A percentile compares a stretch with the other conserved stretches of the same genome.
phyloP scores from a whole-genome alignment of 495 filamentous ascomycete species.

The Aspergillus leporis region DNA sequence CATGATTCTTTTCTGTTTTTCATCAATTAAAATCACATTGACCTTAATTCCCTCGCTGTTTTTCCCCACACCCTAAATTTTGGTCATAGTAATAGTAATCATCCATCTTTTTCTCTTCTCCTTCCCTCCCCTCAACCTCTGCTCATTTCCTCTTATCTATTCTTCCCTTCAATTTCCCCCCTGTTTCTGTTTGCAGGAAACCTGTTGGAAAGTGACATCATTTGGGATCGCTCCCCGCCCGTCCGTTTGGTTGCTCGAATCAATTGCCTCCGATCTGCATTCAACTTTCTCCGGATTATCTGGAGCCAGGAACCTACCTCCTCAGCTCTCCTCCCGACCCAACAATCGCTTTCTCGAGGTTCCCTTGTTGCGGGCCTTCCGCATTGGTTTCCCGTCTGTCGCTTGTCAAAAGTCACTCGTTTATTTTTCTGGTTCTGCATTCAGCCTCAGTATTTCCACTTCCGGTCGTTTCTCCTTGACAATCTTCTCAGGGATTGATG shows the following conservation, averaged over 20 bases:
- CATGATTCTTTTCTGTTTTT: slow-evolving; percentile 1
- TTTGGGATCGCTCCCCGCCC: background rate
- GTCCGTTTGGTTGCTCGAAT: slow-evolving; percentile 2
- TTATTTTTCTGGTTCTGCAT: background rate
- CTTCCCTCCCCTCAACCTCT: slow-evolving; percentile 16
- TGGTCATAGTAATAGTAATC: too few relatives aligned
- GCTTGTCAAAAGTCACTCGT: slow-evolving; percentile 2
- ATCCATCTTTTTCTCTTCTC: slow-evolving; percentile 25
- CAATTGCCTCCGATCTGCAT: slow-evolving; percentile 4
- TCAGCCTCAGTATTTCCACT: slow-evolving; percentile 11
- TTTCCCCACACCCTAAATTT: too few relatives aligned
- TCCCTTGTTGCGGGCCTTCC: slow-evolving; percentile 1
- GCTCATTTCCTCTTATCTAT: slow-evolving; percentile 1
- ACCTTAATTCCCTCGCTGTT: too few relatives aligned
- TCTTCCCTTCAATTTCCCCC: background rate
- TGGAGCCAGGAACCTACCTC: slow-evolving; percentile 5
- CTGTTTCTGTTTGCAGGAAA: slow-evolving; percentile 12
- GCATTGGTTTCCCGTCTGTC: background rate
- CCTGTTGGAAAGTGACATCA: slow-evolving; percentile 13
- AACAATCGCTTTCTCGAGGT: slow-evolving; percentile 8
- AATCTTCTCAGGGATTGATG: background rate
- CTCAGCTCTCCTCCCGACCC: background rate
- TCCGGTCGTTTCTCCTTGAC: slow-evolving; percentile 6
- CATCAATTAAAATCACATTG: too few relatives aligned
- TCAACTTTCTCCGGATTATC: slow-evolving; percentile 13